Evolutionary conservation across 495 filamentous ascomycete genomes (phyloP), one percentile per base, ranked within the genome.

Genomic region (Copromyces sp.): DNA sequence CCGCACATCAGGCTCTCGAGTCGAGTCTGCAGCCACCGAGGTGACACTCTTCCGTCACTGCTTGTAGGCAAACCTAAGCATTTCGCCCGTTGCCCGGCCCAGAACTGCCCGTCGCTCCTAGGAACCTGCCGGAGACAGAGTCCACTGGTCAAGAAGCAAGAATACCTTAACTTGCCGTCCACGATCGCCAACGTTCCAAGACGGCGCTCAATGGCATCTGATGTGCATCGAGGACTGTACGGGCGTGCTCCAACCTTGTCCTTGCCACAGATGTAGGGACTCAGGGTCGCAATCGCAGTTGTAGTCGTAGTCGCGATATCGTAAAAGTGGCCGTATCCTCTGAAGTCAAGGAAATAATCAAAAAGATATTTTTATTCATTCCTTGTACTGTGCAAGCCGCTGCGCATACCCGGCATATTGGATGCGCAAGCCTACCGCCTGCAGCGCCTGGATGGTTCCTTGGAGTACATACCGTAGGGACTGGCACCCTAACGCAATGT

Each of bases 281-380:
- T 65, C 29, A 2, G 32, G 53, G 53, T 65, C 29, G 53, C 14
- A 65, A 65, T 65, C 29, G 29, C 53, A 35, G 53, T 35, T 29
- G 29, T 6, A 6, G 53, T 61, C 37, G 61, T 69, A n/a, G 73
- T 70, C 24, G 45, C 69, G 40, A 32, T 68, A 74, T 78, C 70
- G 73, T 72, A 20, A 70, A 71, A 11, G 70, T 59, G 44, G 32
- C 53, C 32, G 70, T 59, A 59, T 71, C 70, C 70, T 45, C 8
- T 65, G 53, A 65, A 65, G 53, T 65, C 53, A 65, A 16, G 53
- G 29, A 65, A 61, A 35, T 17, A 35, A 59, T 29, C 41, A 61
- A 61, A 69, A 68, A 74, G 74, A 76, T 81, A 81, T 81, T 81
- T 81, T 81, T 81, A 78, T 74, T 74, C 74, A 29, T 68, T 59